A percentile compares a stretch with the other conserved stretches of the same genome.
These are phyloP conservation scores for Fusarium dimerum DNA, from an alignment of 2,329 filamentous ascomycete species.

Conservation along the genomic window DNA sequence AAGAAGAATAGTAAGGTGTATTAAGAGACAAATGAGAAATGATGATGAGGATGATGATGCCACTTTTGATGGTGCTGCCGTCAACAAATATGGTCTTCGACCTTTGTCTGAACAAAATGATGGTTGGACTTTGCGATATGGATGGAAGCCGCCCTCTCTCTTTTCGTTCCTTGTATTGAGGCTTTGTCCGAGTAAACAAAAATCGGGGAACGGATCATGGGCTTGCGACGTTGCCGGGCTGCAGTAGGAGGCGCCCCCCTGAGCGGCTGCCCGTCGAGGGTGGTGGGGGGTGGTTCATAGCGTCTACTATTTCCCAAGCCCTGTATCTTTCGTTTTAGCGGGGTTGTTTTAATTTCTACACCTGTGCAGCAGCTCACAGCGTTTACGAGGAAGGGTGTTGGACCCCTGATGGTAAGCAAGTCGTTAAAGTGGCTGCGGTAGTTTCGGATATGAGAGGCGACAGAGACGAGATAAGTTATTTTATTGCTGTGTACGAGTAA, in stretches of 20 bases:
- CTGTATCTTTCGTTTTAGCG: constrained; percentile 13
- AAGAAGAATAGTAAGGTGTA: constrained; percentile 6
- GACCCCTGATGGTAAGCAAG: not conserved
- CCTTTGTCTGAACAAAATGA: constrained; percentile 23
- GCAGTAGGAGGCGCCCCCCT: constrained; percentile 28
- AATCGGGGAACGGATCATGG: constrained; percentile 41
- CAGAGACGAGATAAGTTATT: not conserved
- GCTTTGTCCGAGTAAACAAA: constrained; percentile 43
- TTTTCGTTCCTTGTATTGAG: constrained; percentile 4
- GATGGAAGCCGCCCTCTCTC: constrained; percentile 6
- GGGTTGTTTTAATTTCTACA: not conserved
- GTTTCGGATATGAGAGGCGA: not conserved
- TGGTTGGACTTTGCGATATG: not conserved
- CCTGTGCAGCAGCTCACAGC: too few relatives aligned
- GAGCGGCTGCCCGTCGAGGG: constrained; percentile 8
- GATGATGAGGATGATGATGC: constrained; percentile 28
- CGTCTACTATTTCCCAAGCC: constrained; percentile 21
- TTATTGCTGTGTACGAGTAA: too few relatives aligned
- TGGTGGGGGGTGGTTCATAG: constrained; percentile 16
- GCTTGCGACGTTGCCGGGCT: constrained; percentile 39
- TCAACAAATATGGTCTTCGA: constrained; percentile 28
- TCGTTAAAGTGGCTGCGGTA: not conserved
- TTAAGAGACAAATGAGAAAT: constrained; percentile 21
- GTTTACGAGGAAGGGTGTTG: not conserved
- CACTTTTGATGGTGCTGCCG: constrained; percentile 28